phyloP scores from a whole-genome alignment of 345 rosid species.

The Rhodomyrtus tomentosa region DNA sequence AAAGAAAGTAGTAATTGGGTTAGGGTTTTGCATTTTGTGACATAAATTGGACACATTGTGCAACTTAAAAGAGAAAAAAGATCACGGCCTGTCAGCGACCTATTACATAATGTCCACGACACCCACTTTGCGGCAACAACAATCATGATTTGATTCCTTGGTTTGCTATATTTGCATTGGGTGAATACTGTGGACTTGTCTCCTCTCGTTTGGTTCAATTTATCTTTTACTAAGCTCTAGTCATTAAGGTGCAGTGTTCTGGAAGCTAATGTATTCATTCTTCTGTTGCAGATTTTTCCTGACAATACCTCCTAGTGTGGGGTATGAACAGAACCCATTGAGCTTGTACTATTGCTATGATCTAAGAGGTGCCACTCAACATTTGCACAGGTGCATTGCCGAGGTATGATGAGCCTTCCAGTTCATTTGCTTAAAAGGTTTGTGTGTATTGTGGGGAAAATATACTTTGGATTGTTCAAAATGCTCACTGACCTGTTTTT shows the following conservation, averaged over 20 bases:
- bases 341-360: conserved; percentile 83
- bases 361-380: conserved; percentile 19
- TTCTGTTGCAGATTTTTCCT: conserved; percentile 44
- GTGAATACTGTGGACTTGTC: neutral
- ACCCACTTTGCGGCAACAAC: neutral
- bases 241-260: neutral
- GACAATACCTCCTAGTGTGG: conserved; percentile 88
- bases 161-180: neutral
- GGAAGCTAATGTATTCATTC: neutral
- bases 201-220: neutral
- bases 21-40: no score
- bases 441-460: neutral
- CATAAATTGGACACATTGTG: no score
- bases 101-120: no score
- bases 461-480: neutral
- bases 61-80: no score
- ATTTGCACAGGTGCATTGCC: conserved; percentile 70
- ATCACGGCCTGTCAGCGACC: no score
- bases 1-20: no score
- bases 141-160: neutral
- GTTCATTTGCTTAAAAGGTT: neutral
- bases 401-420: conserved; percentile 31
- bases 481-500: neutral
- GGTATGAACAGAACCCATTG: conserved; percentile 85
- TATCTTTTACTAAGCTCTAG: neutral